These are phyloP conservation scores for Adenanthera pavonina DNA, from an alignment of 306 rosid species.

Conservation along the genomic window DNA sequence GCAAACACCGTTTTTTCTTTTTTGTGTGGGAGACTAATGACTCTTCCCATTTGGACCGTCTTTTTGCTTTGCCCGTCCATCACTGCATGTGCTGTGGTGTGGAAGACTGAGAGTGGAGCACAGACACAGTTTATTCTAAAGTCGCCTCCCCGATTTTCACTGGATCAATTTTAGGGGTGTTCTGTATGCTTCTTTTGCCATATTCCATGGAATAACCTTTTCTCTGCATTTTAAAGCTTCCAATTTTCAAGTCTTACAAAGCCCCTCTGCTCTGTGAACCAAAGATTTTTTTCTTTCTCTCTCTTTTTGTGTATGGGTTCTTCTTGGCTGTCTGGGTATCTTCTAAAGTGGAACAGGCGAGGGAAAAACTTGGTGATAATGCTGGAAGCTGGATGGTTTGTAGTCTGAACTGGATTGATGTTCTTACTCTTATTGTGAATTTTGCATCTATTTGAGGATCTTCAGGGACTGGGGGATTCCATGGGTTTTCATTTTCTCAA, in stretches of 20 bases:
- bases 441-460: background rate
- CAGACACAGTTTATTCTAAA: conserved; percentile 15
- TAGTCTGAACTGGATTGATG: conserved; percentile 22
- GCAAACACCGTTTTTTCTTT: too few species aligned
- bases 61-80: conserved; percentile 11
- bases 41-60: background rate
- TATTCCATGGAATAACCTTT: conserved; percentile 28
- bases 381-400: conserved; percentile 42
- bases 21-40: background rate
- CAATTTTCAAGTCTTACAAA: background rate
- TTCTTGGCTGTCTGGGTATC: conserved; percentile 40
- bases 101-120: conserved; percentile 17
- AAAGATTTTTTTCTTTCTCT: background rate
- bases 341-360: background rate
- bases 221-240: background rate
- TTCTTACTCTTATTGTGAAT: background rate
- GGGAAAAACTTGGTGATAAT: background rate
- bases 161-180: conserved; percentile 31
- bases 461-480: background rate
- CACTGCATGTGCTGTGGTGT: conserved; percentile 45
- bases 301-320: conserved; percentile 28
- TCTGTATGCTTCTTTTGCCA: conserved; percentile 29
- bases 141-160: conserved; percentile 64
- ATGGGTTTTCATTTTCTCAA: background rate
- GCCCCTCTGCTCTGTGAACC: conserved; percentile 17